A percentile compares a stretch with the other conserved stretches of the same genome.
Conservation (phyloP, 495 filamentous ascomycete species). For the Aspergillus conjunctus region DNA sequence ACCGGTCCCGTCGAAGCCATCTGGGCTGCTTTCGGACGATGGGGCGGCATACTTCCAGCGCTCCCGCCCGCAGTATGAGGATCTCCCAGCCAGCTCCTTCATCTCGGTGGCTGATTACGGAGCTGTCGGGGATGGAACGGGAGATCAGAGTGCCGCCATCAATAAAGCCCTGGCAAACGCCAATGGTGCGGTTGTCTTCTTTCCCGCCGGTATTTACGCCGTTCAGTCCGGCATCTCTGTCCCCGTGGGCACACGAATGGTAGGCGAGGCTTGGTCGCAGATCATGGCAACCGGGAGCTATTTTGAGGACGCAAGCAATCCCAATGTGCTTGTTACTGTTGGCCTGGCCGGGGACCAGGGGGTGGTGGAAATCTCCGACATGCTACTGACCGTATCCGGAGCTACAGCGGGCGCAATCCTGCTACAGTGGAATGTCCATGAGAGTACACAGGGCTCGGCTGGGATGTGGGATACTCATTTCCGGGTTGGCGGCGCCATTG, state of each 20-base stretch:
- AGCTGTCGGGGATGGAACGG: slow-evolving; percentile 27
- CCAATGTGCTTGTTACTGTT: slow-evolving; percentile 55
- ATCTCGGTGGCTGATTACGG: slow-evolving; percentile 3
- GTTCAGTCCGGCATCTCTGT: slow-evolving; percentile 55
- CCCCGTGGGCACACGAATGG: slow-evolving; percentile 41
- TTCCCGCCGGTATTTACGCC: slow-evolving; percentile 58
- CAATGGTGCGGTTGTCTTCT: slow-evolving; percentile 50
- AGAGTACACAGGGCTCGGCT: slow-evolving; percentile 57
- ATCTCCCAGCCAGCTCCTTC: neutral
- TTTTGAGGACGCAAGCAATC: slow-evolving; percentile 52
- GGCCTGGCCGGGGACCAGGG: slow-evolving; percentile 54
- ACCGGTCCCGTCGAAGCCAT: no score
- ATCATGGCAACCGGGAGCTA: slow-evolving; percentile 46
- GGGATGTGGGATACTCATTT: slow-evolving; percentile 16
- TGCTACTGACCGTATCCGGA: slow-evolving; percentile 57
- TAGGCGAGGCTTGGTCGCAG: slow-evolving; percentile 50
- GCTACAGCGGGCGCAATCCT: slow-evolving; percentile 76
- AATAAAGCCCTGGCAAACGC: slow-evolving; percentile 28
- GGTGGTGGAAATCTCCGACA: slow-evolving; percentile 55
- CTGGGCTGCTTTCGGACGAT: no score
- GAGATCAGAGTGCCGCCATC: slow-evolving; percentile 47
- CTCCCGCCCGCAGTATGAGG: slow-evolving; percentile 12
- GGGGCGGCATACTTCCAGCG: neutral
- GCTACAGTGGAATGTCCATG: slow-evolving; percentile 77
- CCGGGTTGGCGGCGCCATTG: slow-evolving; percentile 8